Base-by-base conservation (phyloP, 257 asterid genomes). In the Echium plantagineum region DNA sequence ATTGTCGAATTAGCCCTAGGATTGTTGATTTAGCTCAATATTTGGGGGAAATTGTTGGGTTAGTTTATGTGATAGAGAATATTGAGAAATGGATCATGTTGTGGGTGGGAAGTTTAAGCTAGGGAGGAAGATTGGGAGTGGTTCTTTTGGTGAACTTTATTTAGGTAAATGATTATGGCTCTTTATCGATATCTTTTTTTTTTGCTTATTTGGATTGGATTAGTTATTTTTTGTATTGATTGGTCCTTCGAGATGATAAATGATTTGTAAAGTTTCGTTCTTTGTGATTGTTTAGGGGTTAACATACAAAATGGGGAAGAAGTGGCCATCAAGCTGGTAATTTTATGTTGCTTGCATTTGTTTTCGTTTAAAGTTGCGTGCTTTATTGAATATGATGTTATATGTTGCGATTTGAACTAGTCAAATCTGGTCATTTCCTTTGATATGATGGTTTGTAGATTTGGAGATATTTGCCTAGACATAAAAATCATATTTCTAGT, bases 71-170 rank as follows among this genome's bases (percentile, higher is more conserved):
- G 26, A 24, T 24, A 1, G 26, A 24, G 26, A n/a, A 8, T 1
- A 17, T 7, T 2, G 21, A 59, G 21, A 59, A 69, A 89, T 89
- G 97, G 95, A 86, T 78, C 89, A 79, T 65, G 83, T 81, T 60
- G 94, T 90, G 62, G 87, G 95, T 72, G 96, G 91, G 6, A 90
- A 80, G 66, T 90, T 81, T 80, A 90, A 83, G 88, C 82, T 90
- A 74, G 96, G 94, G 60, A 87, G 96, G 79, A 90, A 87, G 78
- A 90, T 90, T 77, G 96, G 96, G 67, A 73, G 95, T 72, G 97
- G 97, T 67, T 90, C 97, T 52, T 90, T 90, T 75, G 97, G 97
- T 69, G 97, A 87, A 78, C 89, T 90, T 68, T 90, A 81, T 78
- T 71, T 90, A 72, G 97, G 97, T 90, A 56, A 7, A 55, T 12